These are phyloP conservation scores for Rhodamnia argentea DNA, from an alignment of 345 rosid genomes.

Conservation along the genomic window DNA sequence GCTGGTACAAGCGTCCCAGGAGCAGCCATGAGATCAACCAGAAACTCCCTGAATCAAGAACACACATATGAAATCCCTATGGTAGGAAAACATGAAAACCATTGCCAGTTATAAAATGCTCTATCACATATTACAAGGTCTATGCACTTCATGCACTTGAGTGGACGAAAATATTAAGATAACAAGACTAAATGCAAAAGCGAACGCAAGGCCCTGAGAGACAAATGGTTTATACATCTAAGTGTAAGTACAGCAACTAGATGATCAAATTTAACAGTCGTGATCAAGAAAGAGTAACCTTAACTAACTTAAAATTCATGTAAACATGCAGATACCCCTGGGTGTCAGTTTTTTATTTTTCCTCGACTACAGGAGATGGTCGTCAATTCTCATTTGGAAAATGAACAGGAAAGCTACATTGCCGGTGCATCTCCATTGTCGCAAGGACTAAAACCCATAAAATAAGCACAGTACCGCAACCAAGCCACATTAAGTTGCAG, in stretches of 20 bases:
- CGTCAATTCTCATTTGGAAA: not conserved
- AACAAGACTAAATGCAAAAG: not conserved
- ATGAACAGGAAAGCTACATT: not conserved
- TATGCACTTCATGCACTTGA: not conserved
- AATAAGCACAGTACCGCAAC: not conserved
- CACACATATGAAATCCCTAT: not conserved
- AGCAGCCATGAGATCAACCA: slow-evolving; percentile 99
- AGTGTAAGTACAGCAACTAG: not conserved
- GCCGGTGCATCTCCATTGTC: not conserved
- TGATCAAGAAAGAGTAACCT: not conserved
- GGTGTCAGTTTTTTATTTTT: not conserved
- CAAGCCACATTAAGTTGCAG: not conserved
- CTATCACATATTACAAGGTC: not conserved
- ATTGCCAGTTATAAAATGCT: not conserved
- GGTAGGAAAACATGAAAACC: not conserved
- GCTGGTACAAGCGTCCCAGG: slow-evolving; percentile 99
- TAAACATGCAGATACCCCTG: not conserved
- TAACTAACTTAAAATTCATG: not conserved
- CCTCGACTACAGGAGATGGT: not conserved
- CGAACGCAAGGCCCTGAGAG: not conserved
- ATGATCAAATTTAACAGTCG: not conserved
- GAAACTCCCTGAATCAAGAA: slow-evolving; percentile 72
- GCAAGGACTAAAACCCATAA: not conserved
- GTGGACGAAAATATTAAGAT: not conserved
- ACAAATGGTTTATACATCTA: not conserved